phyloP scores from a whole-genome alignment of 2,329 filamentous ascomycete species.

The Aspergillus bombycis region DNA sequence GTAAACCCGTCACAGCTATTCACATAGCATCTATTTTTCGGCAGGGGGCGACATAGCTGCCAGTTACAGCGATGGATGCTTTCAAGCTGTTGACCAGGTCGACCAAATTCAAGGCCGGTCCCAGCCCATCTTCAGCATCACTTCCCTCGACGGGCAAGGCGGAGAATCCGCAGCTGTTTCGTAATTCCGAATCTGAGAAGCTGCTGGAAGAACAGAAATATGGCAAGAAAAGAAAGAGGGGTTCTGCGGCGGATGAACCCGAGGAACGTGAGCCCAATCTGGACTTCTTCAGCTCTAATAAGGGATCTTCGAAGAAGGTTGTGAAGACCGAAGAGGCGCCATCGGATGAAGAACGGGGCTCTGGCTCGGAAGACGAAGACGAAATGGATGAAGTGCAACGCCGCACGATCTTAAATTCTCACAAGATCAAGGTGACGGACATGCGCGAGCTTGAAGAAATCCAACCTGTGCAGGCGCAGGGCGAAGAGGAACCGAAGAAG shows the following conservation, averaged over 20 bases:
- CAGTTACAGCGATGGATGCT: slow-evolving; percentile 44
- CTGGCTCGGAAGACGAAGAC: slow-evolving; percentile 29
- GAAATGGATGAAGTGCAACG: slow-evolving; percentile 70
- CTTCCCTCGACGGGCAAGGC: slow-evolving; percentile 47
- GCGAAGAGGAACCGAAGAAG: slow-evolving; percentile 46
- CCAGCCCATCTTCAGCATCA: slow-evolving; percentile 27
- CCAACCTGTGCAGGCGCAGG: slow-evolving; percentile 25
- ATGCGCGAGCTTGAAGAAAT: slow-evolving; percentile 58
- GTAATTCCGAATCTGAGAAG: slow-evolving; percentile 32
- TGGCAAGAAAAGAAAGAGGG: slow-evolving; percentile 44
- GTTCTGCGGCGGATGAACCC: slow-evolving; percentile 25
- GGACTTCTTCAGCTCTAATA: slow-evolving; percentile 42
- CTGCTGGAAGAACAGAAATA: slow-evolving; percentile 30
- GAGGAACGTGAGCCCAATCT: slow-evolving; percentile 31
- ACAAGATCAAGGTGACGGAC: slow-evolving; percentile 82
- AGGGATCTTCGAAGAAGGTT: slow-evolving; percentile 26
- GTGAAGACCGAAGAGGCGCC: slow-evolving; percentile 19
- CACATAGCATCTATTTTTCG: background rate
- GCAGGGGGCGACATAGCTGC: slow-evolving; percentile 5
- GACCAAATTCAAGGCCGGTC: slow-evolving; percentile 43
- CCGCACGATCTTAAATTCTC: slow-evolving; percentile 72
- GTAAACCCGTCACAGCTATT: slow-evolving; percentile 1
- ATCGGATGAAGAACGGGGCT: slow-evolving; percentile 26
- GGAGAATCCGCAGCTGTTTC: slow-evolving; percentile 43
- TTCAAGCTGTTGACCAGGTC: slow-evolving; percentile 50